A percentile compares a stretch with the other conserved stretches of the same genome.
phyloP scores from a whole-genome alignment of 2,329 filamentous ascomycete species.

The Colletotrichum horii region DNA sequence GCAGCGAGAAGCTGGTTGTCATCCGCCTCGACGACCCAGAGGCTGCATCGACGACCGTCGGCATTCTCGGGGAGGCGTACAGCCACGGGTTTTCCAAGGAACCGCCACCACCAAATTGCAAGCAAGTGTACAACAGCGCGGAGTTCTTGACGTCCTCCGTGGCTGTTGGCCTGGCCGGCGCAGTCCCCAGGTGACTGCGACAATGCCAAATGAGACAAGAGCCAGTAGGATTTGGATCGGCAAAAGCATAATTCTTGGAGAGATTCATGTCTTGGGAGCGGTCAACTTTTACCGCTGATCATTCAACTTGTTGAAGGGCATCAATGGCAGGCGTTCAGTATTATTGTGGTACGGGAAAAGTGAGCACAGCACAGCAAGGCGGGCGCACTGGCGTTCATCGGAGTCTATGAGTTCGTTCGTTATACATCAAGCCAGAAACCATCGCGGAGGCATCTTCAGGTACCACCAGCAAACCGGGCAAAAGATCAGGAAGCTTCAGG shows the following conservation, averaged over 20 bases:
- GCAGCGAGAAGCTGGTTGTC: background rate
- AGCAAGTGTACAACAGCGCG: slow-evolving; percentile 4
- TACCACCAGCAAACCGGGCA: background rate
- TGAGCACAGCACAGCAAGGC: background rate
- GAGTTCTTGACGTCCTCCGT: slow-evolving; percentile 21
- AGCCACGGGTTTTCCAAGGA: slow-evolving; percentile 9
- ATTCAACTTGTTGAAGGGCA: background rate
- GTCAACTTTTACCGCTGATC: background rate
- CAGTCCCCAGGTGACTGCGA: slow-evolving; percentile 4
- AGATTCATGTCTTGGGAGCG: background rate
- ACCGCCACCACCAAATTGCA: background rate
- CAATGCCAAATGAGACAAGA: background rate
- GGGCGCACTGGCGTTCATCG: background rate
- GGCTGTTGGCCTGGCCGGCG: slow-evolving; percentile 20
- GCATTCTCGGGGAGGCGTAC: slow-evolving; percentile 13
- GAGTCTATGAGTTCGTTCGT: background rate
- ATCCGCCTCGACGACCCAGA: background rate
- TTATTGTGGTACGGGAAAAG: background rate
- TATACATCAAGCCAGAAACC: background rate
- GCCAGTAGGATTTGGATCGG: background rate
- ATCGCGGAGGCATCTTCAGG: background rate
- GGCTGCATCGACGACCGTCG: background rate
- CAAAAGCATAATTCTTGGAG: background rate
- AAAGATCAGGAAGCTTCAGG: background rate
- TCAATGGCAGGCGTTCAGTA: background rate